Percentiles rank a stretch among this genome's conserved stretches.
Evolutionary conservation across 2,329 filamentous ascomycete species (phyloP).

Genomic region (Xylaria multiplex): DNA sequence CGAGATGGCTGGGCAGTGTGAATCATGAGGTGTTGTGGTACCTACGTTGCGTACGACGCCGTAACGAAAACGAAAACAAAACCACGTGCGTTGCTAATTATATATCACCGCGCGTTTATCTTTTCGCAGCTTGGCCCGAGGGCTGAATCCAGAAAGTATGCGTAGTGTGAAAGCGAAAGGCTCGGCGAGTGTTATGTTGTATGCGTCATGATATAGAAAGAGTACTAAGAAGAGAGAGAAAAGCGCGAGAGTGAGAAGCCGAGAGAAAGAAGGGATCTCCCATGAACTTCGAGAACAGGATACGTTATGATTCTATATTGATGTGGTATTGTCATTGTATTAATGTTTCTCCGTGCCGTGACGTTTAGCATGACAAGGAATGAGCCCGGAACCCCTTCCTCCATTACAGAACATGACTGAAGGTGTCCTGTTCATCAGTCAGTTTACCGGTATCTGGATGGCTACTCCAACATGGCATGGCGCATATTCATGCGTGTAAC

Average conservation of each 20-base stretch:
- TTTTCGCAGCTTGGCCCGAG: background rate
- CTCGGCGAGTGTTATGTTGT: background rate
- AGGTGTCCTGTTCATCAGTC: conserved; percentile 6
- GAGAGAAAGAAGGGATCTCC: background rate
- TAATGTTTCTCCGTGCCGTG: background rate
- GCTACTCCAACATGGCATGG: conserved; percentile 20
- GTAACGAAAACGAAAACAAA: conserved; percentile 9
- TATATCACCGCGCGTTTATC: conserved; percentile 3
- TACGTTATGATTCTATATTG: background rate
- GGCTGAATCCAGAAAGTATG: background rate
- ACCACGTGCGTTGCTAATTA: conserved; percentile 30
- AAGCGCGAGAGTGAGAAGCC: background rate
- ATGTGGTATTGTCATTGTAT: background rate
- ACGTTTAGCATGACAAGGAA: no score
- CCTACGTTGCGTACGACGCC: conserved; percentile 10
- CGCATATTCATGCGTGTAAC: conserved; percentile 35
- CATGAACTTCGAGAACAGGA: no score
- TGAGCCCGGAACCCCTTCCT: no score
- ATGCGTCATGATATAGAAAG: background rate
- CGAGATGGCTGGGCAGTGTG: background rate
- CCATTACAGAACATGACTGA: background rate
- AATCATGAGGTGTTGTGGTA: conserved; percentile 13
- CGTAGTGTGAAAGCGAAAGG: background rate
- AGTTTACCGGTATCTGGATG: conserved; percentile 9
- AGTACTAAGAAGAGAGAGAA: no score